Percentiles rank a stretch among this genome's conserved stretches.
phyloP scores from a whole-genome alignment of 306 rosid species.

The Rosa chinensis region DNA sequence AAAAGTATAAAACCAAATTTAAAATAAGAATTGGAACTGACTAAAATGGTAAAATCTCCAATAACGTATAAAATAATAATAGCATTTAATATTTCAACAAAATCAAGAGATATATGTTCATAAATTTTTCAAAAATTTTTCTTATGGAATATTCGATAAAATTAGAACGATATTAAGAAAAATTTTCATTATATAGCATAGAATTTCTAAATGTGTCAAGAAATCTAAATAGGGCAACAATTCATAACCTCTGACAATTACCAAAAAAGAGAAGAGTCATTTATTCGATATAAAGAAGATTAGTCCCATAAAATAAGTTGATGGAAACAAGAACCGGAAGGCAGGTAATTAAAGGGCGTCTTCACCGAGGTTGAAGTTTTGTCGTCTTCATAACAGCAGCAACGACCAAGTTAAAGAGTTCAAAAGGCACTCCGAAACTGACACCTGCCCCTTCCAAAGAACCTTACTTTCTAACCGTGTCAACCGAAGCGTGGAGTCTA shows the following conservation, averaged over 20 bases:
- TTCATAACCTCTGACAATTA: too few relatives aligned
- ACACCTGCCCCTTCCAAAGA: background rate
- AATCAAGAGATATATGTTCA: too few relatives aligned
- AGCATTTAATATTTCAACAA: too few relatives aligned
- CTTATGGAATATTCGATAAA: too few relatives aligned
- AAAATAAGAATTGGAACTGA: background rate
- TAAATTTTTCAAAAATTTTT: too few relatives aligned
- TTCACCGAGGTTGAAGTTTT: background rate
- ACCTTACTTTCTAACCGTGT: background rate
- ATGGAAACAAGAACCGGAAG: background rate
- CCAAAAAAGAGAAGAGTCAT: too few relatives aligned
- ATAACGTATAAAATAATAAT: too few relatives aligned
- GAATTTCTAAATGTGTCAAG: too few relatives aligned
- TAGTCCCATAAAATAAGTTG: background rate
- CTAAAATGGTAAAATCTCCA: background rate
- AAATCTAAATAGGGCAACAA: too few relatives aligned
- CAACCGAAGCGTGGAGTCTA: conserved; percentile 15
- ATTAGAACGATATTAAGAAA: too few relatives aligned
- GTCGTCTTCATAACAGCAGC: background rate
- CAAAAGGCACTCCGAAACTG: background rate
- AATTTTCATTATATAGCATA: too few relatives aligned
- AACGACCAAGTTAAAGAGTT: background rate
- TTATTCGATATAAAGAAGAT: background rate
- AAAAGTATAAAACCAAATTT: background rate
- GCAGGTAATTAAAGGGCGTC: background rate